Evolutionary conservation across 306 rosid species (phyloP).

Genomic region (Herpetospermum pedunculosum): DNA sequence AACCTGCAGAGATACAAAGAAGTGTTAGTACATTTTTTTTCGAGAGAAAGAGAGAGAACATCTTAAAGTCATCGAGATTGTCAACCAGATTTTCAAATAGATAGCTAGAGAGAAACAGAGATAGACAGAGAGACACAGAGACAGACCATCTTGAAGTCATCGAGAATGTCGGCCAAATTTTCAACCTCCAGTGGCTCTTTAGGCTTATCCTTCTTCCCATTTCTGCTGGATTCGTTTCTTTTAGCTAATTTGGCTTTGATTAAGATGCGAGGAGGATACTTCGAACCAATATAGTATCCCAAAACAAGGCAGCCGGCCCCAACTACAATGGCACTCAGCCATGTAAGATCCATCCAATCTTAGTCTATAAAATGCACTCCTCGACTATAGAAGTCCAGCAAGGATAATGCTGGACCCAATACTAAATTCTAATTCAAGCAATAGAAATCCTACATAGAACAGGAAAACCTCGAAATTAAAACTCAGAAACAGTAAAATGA

Average conservation of each 20-base stretch:
- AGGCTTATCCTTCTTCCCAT: conserved; percentile 27
- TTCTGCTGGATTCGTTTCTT: conserved; percentile 14
- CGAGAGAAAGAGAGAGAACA: conserved; percentile 24
- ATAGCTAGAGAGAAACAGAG: not conserved
- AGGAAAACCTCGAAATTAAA: not conserved
- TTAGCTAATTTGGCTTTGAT: conserved; percentile 23
- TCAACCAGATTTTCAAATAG: conserved; percentile 54
- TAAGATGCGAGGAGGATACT: conserved; percentile 38
- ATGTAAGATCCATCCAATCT: conserved; percentile 50
- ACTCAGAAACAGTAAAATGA: not conserved
- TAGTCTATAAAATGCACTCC: not conserved
- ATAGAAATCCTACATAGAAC: not conserved
- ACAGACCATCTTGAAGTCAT: conserved; percentile 82
- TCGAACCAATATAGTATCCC: conserved; percentile 65
- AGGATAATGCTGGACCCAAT: not conserved
- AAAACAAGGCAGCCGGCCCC: conserved; percentile 88
- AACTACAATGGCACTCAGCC: conserved; percentile 66
- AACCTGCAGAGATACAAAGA: conserved; percentile 29
- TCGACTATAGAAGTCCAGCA: not conserved
- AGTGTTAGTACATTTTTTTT: not conserved
- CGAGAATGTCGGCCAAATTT: conserved; percentile 52
- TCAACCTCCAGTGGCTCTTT: conserved; percentile 67
- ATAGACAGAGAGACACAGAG: not conserved
- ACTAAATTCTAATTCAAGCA: conserved; percentile 4
- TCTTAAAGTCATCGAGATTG: conserved; percentile 62